These are phyloP conservation scores for Neurospora sp. DNA, from an alignment of 495 filamentous ascomycete genomes.

Conservation along the genomic window DNA sequence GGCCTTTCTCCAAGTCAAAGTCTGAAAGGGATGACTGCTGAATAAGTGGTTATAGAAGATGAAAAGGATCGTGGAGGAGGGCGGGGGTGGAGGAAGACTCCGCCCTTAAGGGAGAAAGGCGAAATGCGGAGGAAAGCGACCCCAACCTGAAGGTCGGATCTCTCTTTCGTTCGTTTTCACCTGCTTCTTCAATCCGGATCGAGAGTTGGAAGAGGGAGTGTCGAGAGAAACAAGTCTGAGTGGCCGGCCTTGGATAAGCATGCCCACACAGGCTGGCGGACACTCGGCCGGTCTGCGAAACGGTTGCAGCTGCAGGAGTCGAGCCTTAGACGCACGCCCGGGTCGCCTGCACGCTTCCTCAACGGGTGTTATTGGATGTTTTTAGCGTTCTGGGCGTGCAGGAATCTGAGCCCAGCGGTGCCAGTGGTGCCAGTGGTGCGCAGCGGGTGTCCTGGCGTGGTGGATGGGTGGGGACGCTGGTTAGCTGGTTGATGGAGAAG, in stretches of 20 bases:
- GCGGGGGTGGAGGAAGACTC: background rate
- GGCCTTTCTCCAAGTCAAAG: background rate
- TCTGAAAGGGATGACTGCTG: background rate
- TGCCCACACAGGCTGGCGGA: background rate
- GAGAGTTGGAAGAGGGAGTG: background rate
- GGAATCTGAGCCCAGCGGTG: background rate
- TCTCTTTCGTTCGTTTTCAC: background rate
- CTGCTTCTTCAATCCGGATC: background rate
- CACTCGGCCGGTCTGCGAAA: background rate
- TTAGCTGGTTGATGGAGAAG: background rate
- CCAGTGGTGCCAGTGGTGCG: background rate
- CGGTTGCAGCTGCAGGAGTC: background rate
- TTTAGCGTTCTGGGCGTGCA: background rate
- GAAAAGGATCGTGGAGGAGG: background rate
- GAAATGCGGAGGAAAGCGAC: background rate
- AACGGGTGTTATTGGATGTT: background rate
- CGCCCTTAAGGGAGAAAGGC: background rate
- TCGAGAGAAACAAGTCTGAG: background rate
- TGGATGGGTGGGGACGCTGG: background rate
- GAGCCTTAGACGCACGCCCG: background rate
- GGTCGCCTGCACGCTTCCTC: background rate
- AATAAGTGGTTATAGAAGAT: background rate
- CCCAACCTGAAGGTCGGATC: constrained; percentile 6
- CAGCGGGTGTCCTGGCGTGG: background rate
- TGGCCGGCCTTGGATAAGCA: background rate